These are phyloP conservation scores for Colletotrichum destructivum DNA, from an alignment of 2,329 filamentous ascomycete genomes.

Conservation along the genomic window DNA sequence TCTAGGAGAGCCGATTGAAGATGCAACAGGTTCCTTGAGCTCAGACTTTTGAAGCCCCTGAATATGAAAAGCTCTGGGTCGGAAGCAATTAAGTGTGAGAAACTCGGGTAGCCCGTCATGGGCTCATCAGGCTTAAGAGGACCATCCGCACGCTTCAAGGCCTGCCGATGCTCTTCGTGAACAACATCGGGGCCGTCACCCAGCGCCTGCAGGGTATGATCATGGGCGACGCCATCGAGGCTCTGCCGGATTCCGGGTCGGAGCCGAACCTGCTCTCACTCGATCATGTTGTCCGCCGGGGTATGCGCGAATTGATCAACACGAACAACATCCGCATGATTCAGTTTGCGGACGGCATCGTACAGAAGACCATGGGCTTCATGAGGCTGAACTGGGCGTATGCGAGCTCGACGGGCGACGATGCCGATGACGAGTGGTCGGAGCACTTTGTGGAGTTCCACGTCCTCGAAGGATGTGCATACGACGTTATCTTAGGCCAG, in stretches of 20 bases:
- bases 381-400: not conserved
- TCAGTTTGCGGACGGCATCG: not conserved
- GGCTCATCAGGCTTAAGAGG: not conserved
- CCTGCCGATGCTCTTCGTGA: not conserved
- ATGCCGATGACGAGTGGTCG: not conserved
- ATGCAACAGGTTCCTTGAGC: no score
- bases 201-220: not conserved
- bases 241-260: not conserved
- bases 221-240: not conserved
- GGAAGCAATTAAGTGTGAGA: no score
- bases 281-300: not conserved
- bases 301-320: not conserved
- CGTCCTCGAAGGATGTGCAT: not conserved
- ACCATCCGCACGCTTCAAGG: not conserved
- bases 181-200: not conserved
- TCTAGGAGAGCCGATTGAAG: not conserved
- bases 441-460: not conserved
- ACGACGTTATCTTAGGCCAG: not conserved
- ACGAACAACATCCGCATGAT: not conserved
- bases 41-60: no score
- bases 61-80: no score
- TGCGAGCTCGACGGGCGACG: not conserved
- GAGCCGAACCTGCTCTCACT: not conserved
- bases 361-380: not conserved
- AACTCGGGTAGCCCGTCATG: no score